These are phyloP conservation scores for Apiospora koreana DNA, from an alignment of 2,329 filamentous ascomycete genomes.

Conservation along the genomic window DNA sequence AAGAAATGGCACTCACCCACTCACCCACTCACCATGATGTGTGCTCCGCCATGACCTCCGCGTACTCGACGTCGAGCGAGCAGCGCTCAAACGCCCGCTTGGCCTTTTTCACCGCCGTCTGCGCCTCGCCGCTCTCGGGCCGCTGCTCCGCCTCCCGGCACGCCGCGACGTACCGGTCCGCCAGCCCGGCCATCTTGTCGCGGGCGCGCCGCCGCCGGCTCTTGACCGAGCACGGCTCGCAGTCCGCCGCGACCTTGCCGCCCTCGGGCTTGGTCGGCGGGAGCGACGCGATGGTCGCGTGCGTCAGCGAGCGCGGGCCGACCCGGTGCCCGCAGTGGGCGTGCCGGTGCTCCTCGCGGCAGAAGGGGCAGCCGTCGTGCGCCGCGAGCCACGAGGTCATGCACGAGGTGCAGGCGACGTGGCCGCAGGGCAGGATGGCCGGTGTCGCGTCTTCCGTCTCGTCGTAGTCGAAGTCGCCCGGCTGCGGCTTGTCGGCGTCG, in stretches of 20 bases:
- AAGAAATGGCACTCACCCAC: background rate
- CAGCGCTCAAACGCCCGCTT: constrained; percentile 4
- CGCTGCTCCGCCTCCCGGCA: background rate
- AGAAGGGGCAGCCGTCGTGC: background rate
- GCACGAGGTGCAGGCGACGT: background rate
- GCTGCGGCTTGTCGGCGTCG: background rate
- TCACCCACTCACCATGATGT: background rate
- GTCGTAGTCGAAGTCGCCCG: background rate
- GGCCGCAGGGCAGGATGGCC: background rate
- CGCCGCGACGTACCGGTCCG: background rate
- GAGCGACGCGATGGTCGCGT: background rate
- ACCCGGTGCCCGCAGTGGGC: background rate
- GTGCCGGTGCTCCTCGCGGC: background rate
- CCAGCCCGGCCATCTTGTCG: background rate
- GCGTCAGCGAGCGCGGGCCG: background rate
- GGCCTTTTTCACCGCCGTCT: background rate
- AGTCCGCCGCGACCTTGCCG: background rate
- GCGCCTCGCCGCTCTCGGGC: background rate
- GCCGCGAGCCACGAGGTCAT: background rate
- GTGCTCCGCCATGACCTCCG: constrained; percentile 1
- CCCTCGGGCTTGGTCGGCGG: constrained; percentile 5
- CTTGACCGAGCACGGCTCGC: background rate
- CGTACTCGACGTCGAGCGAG: background rate
- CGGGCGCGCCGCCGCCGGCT: background rate
- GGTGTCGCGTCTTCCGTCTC: background rate